These are phyloP conservation scores for Mucor velutinosus DNA, from an alignment of 371 early-diverging fungal species.

Conservation along the genomic window DNA sequence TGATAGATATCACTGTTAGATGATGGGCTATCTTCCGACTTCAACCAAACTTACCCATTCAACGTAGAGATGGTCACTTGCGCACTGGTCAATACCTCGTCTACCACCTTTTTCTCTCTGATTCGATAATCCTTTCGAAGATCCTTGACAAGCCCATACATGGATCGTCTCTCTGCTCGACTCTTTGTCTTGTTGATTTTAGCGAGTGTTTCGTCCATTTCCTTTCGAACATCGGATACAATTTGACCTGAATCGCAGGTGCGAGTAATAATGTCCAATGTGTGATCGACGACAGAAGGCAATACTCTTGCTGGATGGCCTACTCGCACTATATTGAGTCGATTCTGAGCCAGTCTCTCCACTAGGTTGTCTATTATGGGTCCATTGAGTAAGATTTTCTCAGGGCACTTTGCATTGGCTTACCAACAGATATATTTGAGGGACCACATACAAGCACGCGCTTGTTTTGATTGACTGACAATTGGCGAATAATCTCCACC, in stretches of 20 bases:
- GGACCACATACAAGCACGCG: conserved; percentile 93
- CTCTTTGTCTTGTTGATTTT: conserved; percentile 66
- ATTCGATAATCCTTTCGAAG: conserved; percentile 73
- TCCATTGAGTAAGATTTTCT: no score
- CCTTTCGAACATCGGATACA: conserved; percentile 76
- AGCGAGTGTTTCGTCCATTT: conserved; percentile 74
- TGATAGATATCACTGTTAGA: no score
- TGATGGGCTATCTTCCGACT: no score
- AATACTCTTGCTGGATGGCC: conserved; percentile 89
- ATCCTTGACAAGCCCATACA: conserved; percentile 71
- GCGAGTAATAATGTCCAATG: conserved; percentile 71
- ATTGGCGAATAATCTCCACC: conserved; percentile 84
- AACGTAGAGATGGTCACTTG: conserved; percentile 66
- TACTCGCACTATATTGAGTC: conserved; percentile 74
- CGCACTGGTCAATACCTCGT: conserved; percentile 63
- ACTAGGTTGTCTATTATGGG: conserved; percentile 72
- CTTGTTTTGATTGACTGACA: conserved; percentile 61
- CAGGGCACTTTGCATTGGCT: conserved; percentile 1
- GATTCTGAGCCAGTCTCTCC: conserved; percentile 68
- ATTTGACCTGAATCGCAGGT: conserved; percentile 78
- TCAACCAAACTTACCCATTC: conserved; percentile 47
- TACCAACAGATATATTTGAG: conserved; percentile 91
- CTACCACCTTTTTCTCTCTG: conserved; percentile 74
- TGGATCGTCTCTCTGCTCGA: conserved; percentile 64
- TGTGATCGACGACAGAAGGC: conserved; percentile 68